Evolutionary conservation across 352 stramenopile genomes (phyloP).

Genomic region (Globisporangium megalacanthum): DNA sequence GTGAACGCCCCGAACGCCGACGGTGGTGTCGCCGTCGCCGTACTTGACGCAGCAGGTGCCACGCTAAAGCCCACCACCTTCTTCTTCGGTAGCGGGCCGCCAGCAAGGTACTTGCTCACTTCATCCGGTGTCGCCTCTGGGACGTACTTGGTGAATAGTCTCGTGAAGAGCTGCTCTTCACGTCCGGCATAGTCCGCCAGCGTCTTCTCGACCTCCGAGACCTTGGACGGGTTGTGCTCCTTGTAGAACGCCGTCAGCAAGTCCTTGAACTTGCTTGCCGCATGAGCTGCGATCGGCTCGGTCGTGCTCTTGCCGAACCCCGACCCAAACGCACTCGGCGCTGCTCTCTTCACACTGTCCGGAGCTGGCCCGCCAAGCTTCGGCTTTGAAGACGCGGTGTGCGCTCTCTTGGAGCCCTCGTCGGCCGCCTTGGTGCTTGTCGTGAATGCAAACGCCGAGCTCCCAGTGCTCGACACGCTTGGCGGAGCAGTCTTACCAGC

Average conservation of each 20-base stretch:
- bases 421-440: conserved; percentile 5
- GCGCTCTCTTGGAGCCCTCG: conserved; percentile 3
- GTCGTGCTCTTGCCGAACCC: conserved; percentile 10
- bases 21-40: conserved; percentile 8
- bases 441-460: conserved; percentile 9
- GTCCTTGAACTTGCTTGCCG: conserved; percentile 32
- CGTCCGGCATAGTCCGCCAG: conserved; percentile 45
- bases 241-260: conserved; percentile 61
- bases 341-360: conserved; percentile 4
- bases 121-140: conserved; percentile 45
- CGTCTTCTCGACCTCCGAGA: conserved; percentile 40
- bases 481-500: not conserved
- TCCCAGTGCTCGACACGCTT: not conserved
- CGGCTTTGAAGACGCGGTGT: conserved; percentile 1
- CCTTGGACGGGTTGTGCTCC: conserved; percentile 50
- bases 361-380: conserved; percentile 5
- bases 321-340: conserved; percentile 20
- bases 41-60: conserved; percentile 12
- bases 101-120: conserved; percentile 56
- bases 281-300: conserved; percentile 6
- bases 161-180: conserved; percentile 55
- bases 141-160: conserved; percentile 59
- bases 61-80: conserved; percentile 13
- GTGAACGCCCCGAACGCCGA: conserved; percentile 12
- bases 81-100: conserved; percentile 46